Evolutionary conservation across 2,329 filamentous ascomycete species (phyloP).

Genomic region (Plenodomus tracheiphilus): DNA sequence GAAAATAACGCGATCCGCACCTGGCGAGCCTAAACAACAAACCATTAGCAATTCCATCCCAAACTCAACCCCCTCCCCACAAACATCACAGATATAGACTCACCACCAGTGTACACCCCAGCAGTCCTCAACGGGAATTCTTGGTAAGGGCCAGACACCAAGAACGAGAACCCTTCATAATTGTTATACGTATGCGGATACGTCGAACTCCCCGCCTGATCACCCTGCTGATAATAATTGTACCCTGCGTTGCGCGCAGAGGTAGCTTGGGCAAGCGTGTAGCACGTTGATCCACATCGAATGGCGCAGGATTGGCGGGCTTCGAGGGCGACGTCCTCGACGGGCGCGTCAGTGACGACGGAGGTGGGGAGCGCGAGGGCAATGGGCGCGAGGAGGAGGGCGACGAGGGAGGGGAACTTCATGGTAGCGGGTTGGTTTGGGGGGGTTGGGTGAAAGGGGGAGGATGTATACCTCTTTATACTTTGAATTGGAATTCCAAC

Average conservation of each 20-base stretch:
- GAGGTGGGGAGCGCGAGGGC: slow-evolving; percentile 25
- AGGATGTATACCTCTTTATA: slow-evolving; percentile 9
- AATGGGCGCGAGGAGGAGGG: slow-evolving; percentile 19
- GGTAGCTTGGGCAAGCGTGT: slow-evolving; percentile 55
- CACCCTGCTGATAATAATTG: slow-evolving; percentile 51
- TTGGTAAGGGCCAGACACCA: slow-evolving; percentile 61
- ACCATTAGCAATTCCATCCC: not conserved
- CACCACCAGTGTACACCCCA: slow-evolving; percentile 60
- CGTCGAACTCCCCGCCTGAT: slow-evolving; percentile 44
- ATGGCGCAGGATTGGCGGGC: slow-evolving; percentile 51
- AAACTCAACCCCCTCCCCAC: not conserved
- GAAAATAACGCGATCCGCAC: slow-evolving; percentile 69
- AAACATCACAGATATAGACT: slow-evolving; percentile 18
- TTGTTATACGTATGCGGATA: slow-evolving; percentile 66
- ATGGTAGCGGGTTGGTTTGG: slow-evolving; percentile 12
- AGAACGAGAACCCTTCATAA: slow-evolving; percentile 65
- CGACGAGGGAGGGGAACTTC: slow-evolving; percentile 23
- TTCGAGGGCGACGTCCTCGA: slow-evolving; percentile 22
- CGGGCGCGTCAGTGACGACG: slow-evolving; percentile 7
- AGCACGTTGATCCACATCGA: slow-evolving; percentile 59
- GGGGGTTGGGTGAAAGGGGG: not conserved
- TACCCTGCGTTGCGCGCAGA: slow-evolving; percentile 58
- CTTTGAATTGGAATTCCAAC: too few relatives aligned
- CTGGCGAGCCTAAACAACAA: slow-evolving; percentile 58
- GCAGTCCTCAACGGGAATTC: slow-evolving; percentile 63